Conservation (phyloP, 306 rosid genomes). For the Trifolium subterraneum region DNA sequence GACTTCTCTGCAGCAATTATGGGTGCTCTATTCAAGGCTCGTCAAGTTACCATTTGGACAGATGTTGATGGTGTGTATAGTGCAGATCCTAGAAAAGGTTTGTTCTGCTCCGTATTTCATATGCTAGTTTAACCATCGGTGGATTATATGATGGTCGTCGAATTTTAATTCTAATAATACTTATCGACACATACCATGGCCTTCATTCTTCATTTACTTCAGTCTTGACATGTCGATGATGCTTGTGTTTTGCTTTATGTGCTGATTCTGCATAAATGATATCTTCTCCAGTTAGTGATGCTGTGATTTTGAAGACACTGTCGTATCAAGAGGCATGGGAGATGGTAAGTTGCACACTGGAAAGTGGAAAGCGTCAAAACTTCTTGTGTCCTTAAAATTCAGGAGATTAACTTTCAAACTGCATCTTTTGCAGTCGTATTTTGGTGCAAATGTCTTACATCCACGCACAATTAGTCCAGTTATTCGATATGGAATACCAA, state of each 20-base stretch:
- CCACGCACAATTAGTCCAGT: slow-evolving; percentile 97
- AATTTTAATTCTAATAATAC: background rate
- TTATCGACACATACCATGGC: background rate
- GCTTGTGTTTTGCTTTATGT: slow-evolving; percentile 30
- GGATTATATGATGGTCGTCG: background rate
- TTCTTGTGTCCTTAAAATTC: slow-evolving; percentile 29
- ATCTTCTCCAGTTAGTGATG: slow-evolving; percentile 85
- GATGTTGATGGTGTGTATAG: slow-evolving; percentile 98
- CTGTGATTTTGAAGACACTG: slow-evolving; percentile 84
- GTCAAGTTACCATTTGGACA: slow-evolving; percentile 96
- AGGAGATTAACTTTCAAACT: slow-evolving; percentile 44
- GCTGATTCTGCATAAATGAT: slow-evolving; percentile 31
- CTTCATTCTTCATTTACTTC: slow-evolving; percentile 1
- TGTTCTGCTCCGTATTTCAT: slow-evolving; percentile 38
- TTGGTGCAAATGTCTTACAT: slow-evolving; percentile 99
- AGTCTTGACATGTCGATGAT: background rate
- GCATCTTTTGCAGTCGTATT: slow-evolving; percentile 77
- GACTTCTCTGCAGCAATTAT: slow-evolving; percentile 98
- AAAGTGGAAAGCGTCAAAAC: slow-evolving; percentile 21
- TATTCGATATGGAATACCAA: slow-evolving; percentile 85
- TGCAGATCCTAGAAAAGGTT: slow-evolving; percentile 98
- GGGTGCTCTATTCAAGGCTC: slow-evolving; percentile 74
- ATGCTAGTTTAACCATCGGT: slow-evolving; percentile 25
- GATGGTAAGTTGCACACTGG: slow-evolving; percentile 68
- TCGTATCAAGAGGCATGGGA: slow-evolving; percentile 99